Base-by-base conservation (phyloP, 176 grass and related monocot genomes). In the Pharus latifolius region DNA sequence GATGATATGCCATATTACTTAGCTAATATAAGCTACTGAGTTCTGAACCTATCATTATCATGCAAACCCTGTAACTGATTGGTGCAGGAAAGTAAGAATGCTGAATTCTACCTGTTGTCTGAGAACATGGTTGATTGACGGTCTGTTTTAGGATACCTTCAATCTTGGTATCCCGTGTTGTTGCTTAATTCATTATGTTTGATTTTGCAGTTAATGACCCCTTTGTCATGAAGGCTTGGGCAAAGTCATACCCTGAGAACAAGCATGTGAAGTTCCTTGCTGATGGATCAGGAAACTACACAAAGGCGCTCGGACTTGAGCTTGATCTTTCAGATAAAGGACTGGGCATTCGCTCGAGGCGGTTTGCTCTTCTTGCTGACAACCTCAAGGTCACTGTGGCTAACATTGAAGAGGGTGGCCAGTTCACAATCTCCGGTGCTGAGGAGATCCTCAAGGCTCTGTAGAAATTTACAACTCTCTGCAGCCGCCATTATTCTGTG, bases 171-270 rank as follows among this genome's bases (percentile, higher is more conserved):
- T 12, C 30, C 14, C 0, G 22, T 38, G 8, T 23, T 25, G 29
- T 6, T 13, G 31, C 20, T 40, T 70, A 16, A 70, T 56, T 65
- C 34, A n/a, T 6, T 65, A 0, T 64, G 0, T 46, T 61, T 43
- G 19, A 26, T 76, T 77, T 26, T 65, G 78, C 78, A 96, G 92
- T 96, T 37, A 96, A 96, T 6, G 92, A 96, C 45, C 78, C 77
- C 45, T 96, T 91, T 73, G 92, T 96, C 66, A 96, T 96, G 92
- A 96, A 91, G 84, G 92, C 84, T 60, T 96, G 92, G 92, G 75
- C 92, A 51, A 96, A 96, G 70, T 62, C 84, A 56, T 96, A 88
- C 82, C 82, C 90, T 17, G 95, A 99, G 25, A 99, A 91, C 84
- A 99, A 94, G 55, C 59, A 94, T 14, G 90, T 99, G 53, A 99